A percentile compares a stretch with the other conserved stretches of the same genome.
Evolutionary conservation across 441 rosid genomes (phyloP).

Genomic region (Kokia cookei): DNA sequence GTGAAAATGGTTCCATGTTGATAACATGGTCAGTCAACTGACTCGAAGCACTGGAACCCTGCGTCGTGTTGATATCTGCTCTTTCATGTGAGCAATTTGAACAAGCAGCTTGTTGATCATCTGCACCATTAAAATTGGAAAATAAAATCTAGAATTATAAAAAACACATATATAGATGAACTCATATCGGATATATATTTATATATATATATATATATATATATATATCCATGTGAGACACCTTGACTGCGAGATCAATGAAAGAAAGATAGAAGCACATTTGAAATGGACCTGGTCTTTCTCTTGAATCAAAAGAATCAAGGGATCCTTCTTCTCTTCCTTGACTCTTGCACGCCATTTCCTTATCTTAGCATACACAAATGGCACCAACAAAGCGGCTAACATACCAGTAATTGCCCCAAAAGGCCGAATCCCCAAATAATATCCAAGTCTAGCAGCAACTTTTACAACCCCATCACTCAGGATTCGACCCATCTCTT

Average conservation of each 20-base stretch:
- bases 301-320: conserved; percentile 21
- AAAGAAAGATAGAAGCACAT: no score
- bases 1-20: not conserved
- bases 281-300: conserved; percentile 25
- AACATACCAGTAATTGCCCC: conserved; percentile 4
- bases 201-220: no score
- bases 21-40: not conserved
- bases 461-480: conserved; percentile 10
- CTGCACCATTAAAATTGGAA: conserved; percentile 26
- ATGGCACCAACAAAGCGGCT: conserved; percentile 10
- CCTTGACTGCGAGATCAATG: no score
- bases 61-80: conserved; percentile 35
- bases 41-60: conserved; percentile 50
- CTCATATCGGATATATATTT: no score
- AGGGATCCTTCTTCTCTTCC: conserved; percentile 11
- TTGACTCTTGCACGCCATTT: conserved; percentile 12
- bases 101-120: conserved; percentile 40
- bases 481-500: not conserved
- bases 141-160: not conserved
- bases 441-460: conserved; percentile 12
- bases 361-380: conserved; percentile 11
- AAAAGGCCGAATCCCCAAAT: conserved; percentile 15
- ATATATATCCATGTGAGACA: no score
- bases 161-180: no score
- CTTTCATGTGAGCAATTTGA: conserved; percentile 48